Evolutionary conservation across 169 alveolate species (phyloP).

Genomic region (Eimeria necatrix): DNA sequence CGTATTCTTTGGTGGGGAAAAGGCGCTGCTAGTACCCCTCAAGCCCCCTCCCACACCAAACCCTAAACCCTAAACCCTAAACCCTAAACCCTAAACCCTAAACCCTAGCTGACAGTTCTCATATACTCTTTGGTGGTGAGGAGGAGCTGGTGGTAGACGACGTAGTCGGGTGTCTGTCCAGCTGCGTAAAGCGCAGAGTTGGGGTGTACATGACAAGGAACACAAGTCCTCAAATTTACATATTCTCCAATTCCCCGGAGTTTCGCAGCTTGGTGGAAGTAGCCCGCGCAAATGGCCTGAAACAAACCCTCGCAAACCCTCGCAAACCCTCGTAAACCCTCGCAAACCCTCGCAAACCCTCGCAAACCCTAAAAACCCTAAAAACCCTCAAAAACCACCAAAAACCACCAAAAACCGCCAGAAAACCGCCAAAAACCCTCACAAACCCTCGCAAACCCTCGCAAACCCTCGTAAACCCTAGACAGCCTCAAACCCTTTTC

Average conservation of each 20-base stretch:
- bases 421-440: too few species aligned
- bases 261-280: conserved; percentile 99
- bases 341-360: too few species aligned
- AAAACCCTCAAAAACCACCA: neutral
- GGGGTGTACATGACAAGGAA: conserved; percentile 99
- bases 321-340: too few species aligned
- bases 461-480: too few species aligned
- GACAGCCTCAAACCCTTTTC: too few species aligned
- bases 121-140: conserved; percentile 99
- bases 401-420: too few species aligned
- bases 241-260: conserved; percentile 99
- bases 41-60: too few species aligned
- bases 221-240: conserved; percentile 97
- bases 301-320: too few species aligned
- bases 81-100: too few species aligned
- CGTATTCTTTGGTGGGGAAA: conserved; percentile 99
- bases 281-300: conserved; percentile 98
- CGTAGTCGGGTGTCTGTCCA: conserved; percentile 99
- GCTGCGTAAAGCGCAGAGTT: conserved; percentile 98
- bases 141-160: conserved; percentile 99
- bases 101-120: conserved; percentile 86
- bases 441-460: too few species aligned
- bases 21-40: conserved; percentile 99
- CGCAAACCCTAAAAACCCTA: too few species aligned
- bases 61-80: too few species aligned